Percentiles rank a stretch among this genome's conserved stretches.
Evolutionary conservation across 768 basidiomycete genomes (phyloP).

Genomic region (Pleurotus pulmonarius): DNA sequence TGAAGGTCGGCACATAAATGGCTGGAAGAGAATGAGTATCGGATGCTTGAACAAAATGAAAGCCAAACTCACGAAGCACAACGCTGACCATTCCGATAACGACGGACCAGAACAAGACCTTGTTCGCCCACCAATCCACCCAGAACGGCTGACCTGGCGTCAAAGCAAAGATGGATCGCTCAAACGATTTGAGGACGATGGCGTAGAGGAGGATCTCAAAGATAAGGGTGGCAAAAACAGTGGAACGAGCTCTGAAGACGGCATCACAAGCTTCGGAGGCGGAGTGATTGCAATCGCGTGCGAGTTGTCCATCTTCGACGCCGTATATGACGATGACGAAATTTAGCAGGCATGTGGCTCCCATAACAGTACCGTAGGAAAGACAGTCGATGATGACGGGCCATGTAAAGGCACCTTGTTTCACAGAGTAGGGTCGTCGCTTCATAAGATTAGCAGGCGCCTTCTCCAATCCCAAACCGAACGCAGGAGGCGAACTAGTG

Average conservation of each 20-base stretch:
- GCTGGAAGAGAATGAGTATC: slow-evolving; percentile 15
- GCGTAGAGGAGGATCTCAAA: slow-evolving; percentile 33
- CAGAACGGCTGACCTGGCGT: slow-evolving; percentile 30
- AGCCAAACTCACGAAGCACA: slow-evolving; percentile 27
- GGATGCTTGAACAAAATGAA: not conserved
- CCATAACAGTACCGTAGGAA: slow-evolving; percentile 33
- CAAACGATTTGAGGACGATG: slow-evolving; percentile 34
- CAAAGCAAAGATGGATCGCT: slow-evolving; percentile 33
- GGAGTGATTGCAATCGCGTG: slow-evolving; percentile 27
- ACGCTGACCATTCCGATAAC: slow-evolving; percentile 32
- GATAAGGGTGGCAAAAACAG: slow-evolving; percentile 33
- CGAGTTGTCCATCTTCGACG: slow-evolving; percentile 24
- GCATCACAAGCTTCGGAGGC: slow-evolving; percentile 20
- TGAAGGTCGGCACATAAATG: slow-evolving; percentile 35
- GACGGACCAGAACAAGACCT: slow-evolving; percentile 30
- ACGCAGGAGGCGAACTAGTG: slow-evolving; percentile 48
- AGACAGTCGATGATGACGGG: slow-evolving; percentile 33
- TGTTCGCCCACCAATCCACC: slow-evolving; percentile 31
- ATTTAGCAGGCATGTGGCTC: slow-evolving; percentile 25
- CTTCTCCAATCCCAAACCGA: slow-evolving; percentile 50
- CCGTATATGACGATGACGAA: slow-evolving; percentile 37
- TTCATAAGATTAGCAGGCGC: slow-evolving; percentile 49
- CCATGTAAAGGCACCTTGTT: slow-evolving; percentile 34
- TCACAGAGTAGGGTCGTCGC: slow-evolving; percentile 35
- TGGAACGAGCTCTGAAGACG: slow-evolving; percentile 33